Base-by-base conservation (phyloP, 2,329 filamentous ascomycete genomes). In the Sporothrix pallida region DNA sequence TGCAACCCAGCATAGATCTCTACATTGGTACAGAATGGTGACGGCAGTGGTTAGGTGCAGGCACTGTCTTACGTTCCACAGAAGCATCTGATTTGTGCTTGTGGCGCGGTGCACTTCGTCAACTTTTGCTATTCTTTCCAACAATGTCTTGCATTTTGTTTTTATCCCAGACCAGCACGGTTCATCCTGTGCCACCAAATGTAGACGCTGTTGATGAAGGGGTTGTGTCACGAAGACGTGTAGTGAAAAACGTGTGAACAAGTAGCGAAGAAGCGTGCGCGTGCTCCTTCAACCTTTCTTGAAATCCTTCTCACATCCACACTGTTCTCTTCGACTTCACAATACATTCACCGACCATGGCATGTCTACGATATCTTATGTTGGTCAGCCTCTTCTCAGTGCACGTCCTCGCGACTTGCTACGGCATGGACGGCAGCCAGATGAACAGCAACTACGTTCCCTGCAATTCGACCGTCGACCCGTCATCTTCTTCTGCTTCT, bases 381-480 rank as follows among this genome's bases (percentile, higher is more conserved):
- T n/a, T 68, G 20, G 4, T 68, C 13, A 9, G 9, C 12, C 17
- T 68, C 20, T 10, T 68, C 63, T 37, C 15, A 9, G 42, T n/a
- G 8, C n/a, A 23, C 2, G 62, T 42, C 5, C 15, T 48, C n/a
- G 70, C 31, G 15, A 58, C 62, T 12, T 74, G 73, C 50, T 74
- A 72, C 46, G 54, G 72, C 4, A 60, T 70, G 48, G 72, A 60
- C 9, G 70, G 71, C 54, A 56, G 44, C 52, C 60, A 69, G 26
- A 46, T 50, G 31, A 68, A 70, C 26, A 26, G 26, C 48, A 63
- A 46, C 65, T 50, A 58, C 20, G 65, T 68, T 44, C 65, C 73
- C 6, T 78, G 77, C 72, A 76, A 78, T 52, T 54, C 75, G 8
- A 77, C 60, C n/a, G 48, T 52, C 31, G 60, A 42, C 31, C 31